Conservation (phyloP, 176 grass and related monocot species). For the Puya raimondii region DNA sequence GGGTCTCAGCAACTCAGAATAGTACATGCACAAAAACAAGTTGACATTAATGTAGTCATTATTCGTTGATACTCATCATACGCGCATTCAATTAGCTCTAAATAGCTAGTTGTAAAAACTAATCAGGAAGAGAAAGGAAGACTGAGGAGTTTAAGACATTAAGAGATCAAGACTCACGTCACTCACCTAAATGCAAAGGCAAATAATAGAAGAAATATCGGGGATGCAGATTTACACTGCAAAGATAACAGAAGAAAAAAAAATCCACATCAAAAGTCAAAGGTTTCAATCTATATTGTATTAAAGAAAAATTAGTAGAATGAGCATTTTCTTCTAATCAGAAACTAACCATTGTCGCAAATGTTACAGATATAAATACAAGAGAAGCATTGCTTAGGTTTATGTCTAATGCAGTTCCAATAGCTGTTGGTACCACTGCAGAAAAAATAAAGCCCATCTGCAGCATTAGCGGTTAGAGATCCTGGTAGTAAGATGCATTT, state of each 20-base stretch:
- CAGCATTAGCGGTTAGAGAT: neutral
- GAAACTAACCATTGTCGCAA: slow-evolving; percentile 92
- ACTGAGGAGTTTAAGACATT: too few relatives aligned
- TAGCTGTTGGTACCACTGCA: slow-evolving; percentile 93
- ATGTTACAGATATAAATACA: slow-evolving; percentile 95
- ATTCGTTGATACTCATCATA: too few relatives aligned
- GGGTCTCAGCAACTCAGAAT: too few relatives aligned
- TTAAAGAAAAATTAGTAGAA: neutral
- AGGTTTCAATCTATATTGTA: neutral
- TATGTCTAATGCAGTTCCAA: slow-evolving; percentile 94
- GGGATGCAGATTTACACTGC: slow-evolving; percentile 99
- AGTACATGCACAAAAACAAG: too few relatives aligned
- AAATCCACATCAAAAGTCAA: slow-evolving; percentile 15
- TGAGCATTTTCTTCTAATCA: neutral
- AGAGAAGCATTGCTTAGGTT: slow-evolving; percentile 98
- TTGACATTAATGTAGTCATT: too few relatives aligned
- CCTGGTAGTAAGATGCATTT: neutral
- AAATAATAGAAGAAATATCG: slow-evolving; percentile 90
- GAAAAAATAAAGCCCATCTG: slow-evolving; percentile 6
- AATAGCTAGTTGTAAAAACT: too few relatives aligned
- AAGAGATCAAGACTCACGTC: too few relatives aligned
- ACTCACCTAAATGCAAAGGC: slow-evolving; percentile 98
- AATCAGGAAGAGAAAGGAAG: too few relatives aligned
- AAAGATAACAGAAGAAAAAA: slow-evolving; percentile 27
- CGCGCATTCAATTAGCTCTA: too few relatives aligned